These are phyloP conservation scores for Pyronema omphalodes DNA, from an alignment of 495 filamentous ascomycete species.

Conservation along the genomic window DNA sequence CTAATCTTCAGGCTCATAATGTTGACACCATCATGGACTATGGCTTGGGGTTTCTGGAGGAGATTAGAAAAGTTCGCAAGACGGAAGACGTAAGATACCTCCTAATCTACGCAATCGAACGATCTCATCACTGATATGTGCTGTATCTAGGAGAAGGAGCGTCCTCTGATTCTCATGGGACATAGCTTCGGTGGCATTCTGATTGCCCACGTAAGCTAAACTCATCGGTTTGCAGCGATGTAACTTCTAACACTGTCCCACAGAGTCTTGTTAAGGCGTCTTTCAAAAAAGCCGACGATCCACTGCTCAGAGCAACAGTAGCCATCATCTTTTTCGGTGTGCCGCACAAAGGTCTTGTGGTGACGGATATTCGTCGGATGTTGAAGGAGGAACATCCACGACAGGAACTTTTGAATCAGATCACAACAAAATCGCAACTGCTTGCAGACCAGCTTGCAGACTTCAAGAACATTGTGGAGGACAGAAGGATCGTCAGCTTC, in stretches of 20 bases:
- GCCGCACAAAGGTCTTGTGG: slow-evolving; percentile 1
- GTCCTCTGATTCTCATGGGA: slow-evolving; percentile 9
- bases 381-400: neutral
- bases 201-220: slow-evolving; percentile 8
- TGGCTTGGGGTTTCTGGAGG: neutral
- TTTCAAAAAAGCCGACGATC: neutral
- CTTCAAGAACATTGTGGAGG: neutral
- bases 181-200: slow-evolving; percentile 10
- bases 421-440: neutral
- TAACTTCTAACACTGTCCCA: too few species aligned
- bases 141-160: neutral
- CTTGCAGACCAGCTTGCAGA: neutral
- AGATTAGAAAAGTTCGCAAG: neutral
- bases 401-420: neutral
- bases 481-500: neutral
- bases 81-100: neutral
- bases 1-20: slow-evolving; percentile 1
- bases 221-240: neutral
- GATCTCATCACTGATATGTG: too few species aligned
- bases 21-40: slow-evolving; percentile 5
- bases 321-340: slow-evolving; percentile 5
- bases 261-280: neutral
- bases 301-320: neutral
- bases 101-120: too few species aligned
- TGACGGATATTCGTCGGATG: slow-evolving; percentile 6